phyloP scores from a whole-genome alignment of 148 eudicot species.

The Vaccinium corymbosum region DNA sequence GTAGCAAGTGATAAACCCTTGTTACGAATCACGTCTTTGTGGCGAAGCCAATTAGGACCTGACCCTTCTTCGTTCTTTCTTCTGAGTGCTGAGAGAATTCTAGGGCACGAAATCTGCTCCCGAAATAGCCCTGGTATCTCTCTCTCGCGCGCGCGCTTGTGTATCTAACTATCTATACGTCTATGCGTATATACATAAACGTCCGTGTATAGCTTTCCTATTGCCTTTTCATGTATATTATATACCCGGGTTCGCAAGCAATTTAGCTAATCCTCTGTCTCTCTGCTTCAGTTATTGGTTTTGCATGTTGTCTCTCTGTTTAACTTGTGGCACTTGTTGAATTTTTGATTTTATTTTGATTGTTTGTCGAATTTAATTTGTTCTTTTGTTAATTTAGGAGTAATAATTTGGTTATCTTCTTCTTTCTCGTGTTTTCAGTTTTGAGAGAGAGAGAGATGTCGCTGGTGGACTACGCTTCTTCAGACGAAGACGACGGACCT shows the following conservation, averaged over 20 bases:
- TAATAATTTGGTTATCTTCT: neutral
- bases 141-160: neutral
- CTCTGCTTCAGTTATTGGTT: neutral
- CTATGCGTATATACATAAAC: too few species aligned
- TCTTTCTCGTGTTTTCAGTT: neutral
- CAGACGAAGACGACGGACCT: constrained; percentile 25
- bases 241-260: too few species aligned
- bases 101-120: constrained; percentile 7
- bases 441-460: constrained; percentile 23
- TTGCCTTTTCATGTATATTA: too few species aligned
- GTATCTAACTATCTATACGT: too few species aligned
- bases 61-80: neutral
- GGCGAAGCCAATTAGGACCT: too few species aligned
- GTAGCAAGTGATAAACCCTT: too few species aligned
- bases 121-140: neutral
- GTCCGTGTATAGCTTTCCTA: too few species aligned
- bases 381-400: neutral
- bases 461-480: constrained; percentile 41
- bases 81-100: neutral
- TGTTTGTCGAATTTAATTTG: neutral
- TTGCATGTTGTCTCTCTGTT: neutral
- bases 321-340: neutral
- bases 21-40: too few species aligned
- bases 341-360: neutral
- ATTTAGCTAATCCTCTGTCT: too few species aligned